phyloP scores from a whole-genome alignment of 192 early-diverging fungal species.

The Rhizoclosmatium sp. region DNA sequence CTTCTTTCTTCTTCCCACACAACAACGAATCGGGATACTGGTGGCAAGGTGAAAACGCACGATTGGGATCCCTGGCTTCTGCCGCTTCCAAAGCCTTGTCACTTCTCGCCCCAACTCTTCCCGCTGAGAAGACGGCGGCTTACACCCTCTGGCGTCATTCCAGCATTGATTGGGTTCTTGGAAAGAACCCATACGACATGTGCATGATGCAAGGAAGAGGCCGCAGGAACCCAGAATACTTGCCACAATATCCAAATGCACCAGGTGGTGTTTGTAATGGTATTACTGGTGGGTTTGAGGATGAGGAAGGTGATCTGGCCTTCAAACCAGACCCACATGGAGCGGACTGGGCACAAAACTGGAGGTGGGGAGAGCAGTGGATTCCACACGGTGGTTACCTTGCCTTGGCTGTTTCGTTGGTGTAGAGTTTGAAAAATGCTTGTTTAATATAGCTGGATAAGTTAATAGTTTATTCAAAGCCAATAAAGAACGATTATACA shows the following conservation, averaged over 20 bases:
- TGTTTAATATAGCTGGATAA: neutral
- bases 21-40: conserved; percentile 28
- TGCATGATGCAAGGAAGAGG: conserved; percentile 28
- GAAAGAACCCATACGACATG: conserved; percentile 33
- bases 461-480: no score
- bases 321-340: conserved; percentile 25
- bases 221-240: conserved; percentile 21
- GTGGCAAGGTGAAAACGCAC: conserved; percentile 33
- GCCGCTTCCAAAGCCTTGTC: conserved; percentile 1
- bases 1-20: conserved; percentile 25
- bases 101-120: neutral
- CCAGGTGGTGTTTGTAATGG: conserved; percentile 28
- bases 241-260: conserved; percentile 22
- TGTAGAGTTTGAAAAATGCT: neutral
- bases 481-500: no score
- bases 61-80: conserved; percentile 16
- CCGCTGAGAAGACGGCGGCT: neutral
- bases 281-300: conserved; percentile 21
- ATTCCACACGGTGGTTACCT: conserved; percentile 18
- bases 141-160: neutral
- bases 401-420: conserved; percentile 6
- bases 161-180: conserved; percentile 19
- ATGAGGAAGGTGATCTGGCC: conserved; percentile 13
- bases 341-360: conserved; percentile 20
- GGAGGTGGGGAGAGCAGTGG: conserved; percentile 30